phyloP scores from a whole-genome alignment of 768 basidiomycete species.

The Boletus tylopilopsis region DNA sequence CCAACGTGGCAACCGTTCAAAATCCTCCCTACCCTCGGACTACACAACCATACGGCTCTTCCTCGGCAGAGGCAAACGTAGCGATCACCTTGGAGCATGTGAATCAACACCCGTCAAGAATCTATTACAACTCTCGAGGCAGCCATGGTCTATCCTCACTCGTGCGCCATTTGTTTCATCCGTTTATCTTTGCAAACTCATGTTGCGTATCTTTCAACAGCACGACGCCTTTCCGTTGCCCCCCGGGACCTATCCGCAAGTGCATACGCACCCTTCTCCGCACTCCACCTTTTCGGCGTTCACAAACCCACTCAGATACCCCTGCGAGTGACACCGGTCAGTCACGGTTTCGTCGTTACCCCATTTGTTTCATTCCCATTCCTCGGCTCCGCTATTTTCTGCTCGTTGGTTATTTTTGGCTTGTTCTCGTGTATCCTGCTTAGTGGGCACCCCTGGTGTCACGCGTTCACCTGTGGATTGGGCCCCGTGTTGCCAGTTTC shows the following conservation, averaged over 20 bases:
- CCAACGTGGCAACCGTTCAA: neutral
- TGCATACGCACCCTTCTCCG: slow-evolving; percentile 17
- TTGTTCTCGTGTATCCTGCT: neutral
- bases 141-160: slow-evolving; percentile 22
- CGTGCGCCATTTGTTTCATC: too few relatives aligned
- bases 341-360: slow-evolving; percentile 1
- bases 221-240: slow-evolving; percentile 8
- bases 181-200: neutral
- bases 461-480: neutral
- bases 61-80: slow-evolving; percentile 4
- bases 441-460: neutral
- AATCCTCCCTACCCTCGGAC: slow-evolving; percentile 1
- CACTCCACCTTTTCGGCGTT: slow-evolving; percentile 16
- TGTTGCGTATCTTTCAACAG: slow-evolving; percentile 4
- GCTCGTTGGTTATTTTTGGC: neutral
- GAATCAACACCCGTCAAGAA: slow-evolving; percentile 1
- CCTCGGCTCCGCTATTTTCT: too few relatives aligned
- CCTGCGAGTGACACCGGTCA: slow-evolving; percentile 28
- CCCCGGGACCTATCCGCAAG: slow-evolving; percentile 1
- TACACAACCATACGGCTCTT: slow-evolving; percentile 2
- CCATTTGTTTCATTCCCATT: neutral
- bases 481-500: slow-evolving; percentile 2
- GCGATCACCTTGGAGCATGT: slow-evolving; percentile 19
- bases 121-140: slow-evolving; percentile 14
- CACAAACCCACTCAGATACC: slow-evolving; percentile 23